Evolutionary conservation across 2,329 filamentous ascomycete species (phyloP).

Genomic region (Penicillium verrucosum): DNA sequence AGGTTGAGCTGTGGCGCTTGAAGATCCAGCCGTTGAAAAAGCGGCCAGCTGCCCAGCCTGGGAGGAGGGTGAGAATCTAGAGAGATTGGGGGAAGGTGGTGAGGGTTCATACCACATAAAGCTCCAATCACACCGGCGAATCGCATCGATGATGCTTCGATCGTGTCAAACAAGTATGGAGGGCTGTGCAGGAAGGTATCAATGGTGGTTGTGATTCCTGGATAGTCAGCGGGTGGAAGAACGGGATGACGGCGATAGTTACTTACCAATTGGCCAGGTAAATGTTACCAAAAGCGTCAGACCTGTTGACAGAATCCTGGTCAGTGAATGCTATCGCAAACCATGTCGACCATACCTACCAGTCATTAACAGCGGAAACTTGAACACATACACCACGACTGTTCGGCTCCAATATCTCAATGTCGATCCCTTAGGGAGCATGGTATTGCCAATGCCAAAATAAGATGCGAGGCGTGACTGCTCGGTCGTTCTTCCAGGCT

Average conservation of each 20-base stretch:
- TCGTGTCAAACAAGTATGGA: conserved; percentile 35
- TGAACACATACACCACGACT: conserved; percentile 30
- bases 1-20: conserved; percentile 19
- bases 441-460: conserved; percentile 33
- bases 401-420: conserved; percentile 25
- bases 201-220: conserved; percentile 37
- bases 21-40: conserved; percentile 38
- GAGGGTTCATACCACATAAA: conserved; percentile 23
- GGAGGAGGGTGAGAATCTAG: neutral
- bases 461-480: conserved; percentile 25
- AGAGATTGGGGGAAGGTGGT: neutral
- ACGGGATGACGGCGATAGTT: neutral
- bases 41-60: conserved; percentile 34
- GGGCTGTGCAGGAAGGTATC: conserved; percentile 33
- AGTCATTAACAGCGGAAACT: conserved; percentile 30
- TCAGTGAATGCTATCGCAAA: neutral
- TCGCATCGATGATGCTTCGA: conserved; percentile 37
- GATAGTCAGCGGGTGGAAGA: neutral
- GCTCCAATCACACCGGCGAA: conserved; percentile 38
- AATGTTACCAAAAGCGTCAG: conserved; percentile 37
- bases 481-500: conserved; percentile 6
- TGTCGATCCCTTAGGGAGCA: conserved; percentile 25
- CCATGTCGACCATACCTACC: conserved; percentile 8
- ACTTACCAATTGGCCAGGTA: conserved; percentile 38
- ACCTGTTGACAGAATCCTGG: conserved; percentile 6